Evolutionary conservation across 2,329 filamentous ascomycete species (phyloP), one percentile per base, ranked within the genome.

Genomic region (Diaporthe velutina): DNA sequence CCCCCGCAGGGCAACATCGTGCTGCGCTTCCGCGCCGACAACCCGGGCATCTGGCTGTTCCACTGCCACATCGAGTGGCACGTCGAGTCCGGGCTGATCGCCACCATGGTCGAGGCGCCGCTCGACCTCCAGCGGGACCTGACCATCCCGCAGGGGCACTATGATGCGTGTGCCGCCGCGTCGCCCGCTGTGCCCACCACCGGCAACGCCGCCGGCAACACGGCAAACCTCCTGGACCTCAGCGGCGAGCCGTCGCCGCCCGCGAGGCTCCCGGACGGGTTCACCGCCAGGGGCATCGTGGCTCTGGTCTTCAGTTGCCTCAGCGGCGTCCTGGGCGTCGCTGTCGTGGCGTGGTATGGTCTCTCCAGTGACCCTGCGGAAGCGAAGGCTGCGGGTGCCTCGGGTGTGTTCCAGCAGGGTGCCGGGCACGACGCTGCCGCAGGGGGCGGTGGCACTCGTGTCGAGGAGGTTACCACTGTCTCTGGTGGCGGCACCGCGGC

Each of bases 191-290:
- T 90, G 0, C 86, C 90, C 0, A 88, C 84, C 0, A 79, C 80
- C 4, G 95, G 95, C 5, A 97, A 97, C 79, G 95, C 94, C 0
- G 95, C 94, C 0, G 95, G 88, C 0, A 95, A 95, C 79, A 92
- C 90, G 0, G 81, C 83, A 0, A 83, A 96, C 77, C 84, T 90
- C 12, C 83, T 94, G 0, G 90, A 97, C 76, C 76, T 83, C 50
- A 58, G 28, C 0, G 82, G 80, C 60, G 76, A 82, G 76, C 78
- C 73, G 6, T 57, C 28, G 67, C 79, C 79, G 55, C 79, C 77
- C 0, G 64, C 82, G 0, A 86, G 84, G 57, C 80, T 96, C 22
- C 93, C 94, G 0, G 87, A 85, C 1, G 94, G 94, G 85, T 95
- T 96, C 81, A 94, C 92, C 0, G 82, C 91, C 0, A 88, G 88